phyloP scores from a whole-genome alignment of 83 land plant species.

The Thuja plicata region DNA sequence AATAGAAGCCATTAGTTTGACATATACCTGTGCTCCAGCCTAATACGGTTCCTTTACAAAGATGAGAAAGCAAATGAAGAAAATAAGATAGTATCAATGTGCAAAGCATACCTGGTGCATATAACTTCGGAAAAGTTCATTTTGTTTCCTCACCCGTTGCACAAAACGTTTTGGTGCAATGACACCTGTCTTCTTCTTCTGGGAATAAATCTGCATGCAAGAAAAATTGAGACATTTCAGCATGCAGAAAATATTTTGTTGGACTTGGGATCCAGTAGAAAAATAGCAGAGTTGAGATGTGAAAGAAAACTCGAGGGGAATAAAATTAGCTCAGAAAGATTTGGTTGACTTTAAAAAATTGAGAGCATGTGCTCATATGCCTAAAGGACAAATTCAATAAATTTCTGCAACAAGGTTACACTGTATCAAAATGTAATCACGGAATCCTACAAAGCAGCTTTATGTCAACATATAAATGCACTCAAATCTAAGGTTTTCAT shows the following conservation, averaged over 20 bases:
- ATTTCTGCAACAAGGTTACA: neutral
- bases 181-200: constrained; percentile 57
- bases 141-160: constrained; percentile 53
- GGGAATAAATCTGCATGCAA: constrained; percentile 37
- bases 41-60: neutral
- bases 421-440: neutral
- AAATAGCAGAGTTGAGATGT: neutral
- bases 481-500: no score
- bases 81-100: neutral
- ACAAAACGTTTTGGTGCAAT: constrained; percentile 57
- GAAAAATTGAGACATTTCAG: neutral
- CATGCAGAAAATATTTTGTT: neutral
- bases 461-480: no score
- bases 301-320: neutral
- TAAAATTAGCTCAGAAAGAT: neutral
- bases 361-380: neutral
- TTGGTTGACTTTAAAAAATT: neutral
- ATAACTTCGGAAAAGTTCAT: constrained; percentile 56
- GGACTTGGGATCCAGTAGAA: neutral
- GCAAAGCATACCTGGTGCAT: constrained; percentile 32
- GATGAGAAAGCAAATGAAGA: neutral
- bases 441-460: neutral
- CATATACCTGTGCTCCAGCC: neutral
- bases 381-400: neutral
- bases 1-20: neutral